Evolutionary conservation across 441 rosid genomes (phyloP), one percentile per base, ranked within the genome.

Genomic region (Brassica balearica): DNA sequence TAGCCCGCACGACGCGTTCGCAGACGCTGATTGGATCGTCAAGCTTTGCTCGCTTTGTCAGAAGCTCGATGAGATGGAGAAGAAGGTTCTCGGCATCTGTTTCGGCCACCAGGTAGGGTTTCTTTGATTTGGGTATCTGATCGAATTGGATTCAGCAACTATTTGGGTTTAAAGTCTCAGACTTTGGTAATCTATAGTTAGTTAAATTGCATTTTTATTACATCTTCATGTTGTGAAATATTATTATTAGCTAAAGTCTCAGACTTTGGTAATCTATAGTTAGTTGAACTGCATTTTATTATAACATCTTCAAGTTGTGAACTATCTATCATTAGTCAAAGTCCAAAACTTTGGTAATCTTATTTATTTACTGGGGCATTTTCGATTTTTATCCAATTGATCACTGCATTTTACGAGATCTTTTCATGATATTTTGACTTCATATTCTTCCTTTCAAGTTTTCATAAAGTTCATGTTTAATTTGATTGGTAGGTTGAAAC

Each of bases 61-160:
- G 36, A 86, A 86, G 60, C 81, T 91, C 3, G 89, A 89, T 75
- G 79, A 88, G 79, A 87, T 92, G 97, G 78, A 83, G 87, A 91
- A 90, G 88, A 92, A 90, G 59, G 68, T 94, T 34, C 89, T 92
- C 27, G 97, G 97, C 14, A 85, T 94, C 83, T 94, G 97, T 86
- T 94, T 94, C 64, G 98, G 97, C 63, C 98, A 94, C 77, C 97
- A 95, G 97, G 98, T 93, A 53, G 7, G 2, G 11, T 56, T 56
- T 19, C 29, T 8, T 66, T 4, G 9, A 4, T 2, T 8, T 20
- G 63, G 73, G 27, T 25, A 68, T 68, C 65, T 68, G 69, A 29
- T 65, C 14, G 9, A 10, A 15, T 65, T 25, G 2, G 34, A 27
- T 41, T 60, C 56, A 51, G 19, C 19, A 51, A 53, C 59, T 53